These are phyloP conservation scores for Cryptosporidium muris DNA, from an alignment of 169 alveolate genomes.

Conservation along the genomic window DNA sequence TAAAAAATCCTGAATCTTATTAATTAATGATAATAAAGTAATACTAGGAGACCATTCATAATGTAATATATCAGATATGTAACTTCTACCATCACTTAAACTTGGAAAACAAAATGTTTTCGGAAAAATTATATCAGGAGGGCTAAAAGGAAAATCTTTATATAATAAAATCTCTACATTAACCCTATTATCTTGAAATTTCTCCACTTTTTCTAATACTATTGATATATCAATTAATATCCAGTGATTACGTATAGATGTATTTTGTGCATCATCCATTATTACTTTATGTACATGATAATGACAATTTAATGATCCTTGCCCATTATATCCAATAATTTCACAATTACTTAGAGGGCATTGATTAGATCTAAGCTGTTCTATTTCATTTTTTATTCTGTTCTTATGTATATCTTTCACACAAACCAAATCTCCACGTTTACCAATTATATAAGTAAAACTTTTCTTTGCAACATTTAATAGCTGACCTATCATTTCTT, in stretches of 20 bases:
- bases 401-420: slow-evolving; percentile 48
- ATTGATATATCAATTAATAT: slow-evolving; percentile 39
- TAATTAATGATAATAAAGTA: slow-evolving; percentile 12
- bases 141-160: slow-evolving; percentile 58
- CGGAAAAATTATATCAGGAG: slow-evolving; percentile 68
- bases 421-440: not conserved
- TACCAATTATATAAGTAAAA: not conserved
- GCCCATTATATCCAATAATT: not conserved
- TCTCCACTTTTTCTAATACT: slow-evolving; percentile 8
- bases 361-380: slow-evolving; percentile 23
- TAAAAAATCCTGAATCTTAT: not conserved
- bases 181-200: slow-evolving; percentile 7
- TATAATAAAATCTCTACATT: slow-evolving; percentile 27
- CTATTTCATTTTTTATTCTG: slow-evolving; percentile 63
- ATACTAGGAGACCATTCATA: slow-evolving; percentile 67
- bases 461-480: not conserved
- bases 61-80: slow-evolving; percentile 21
- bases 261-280: slow-evolving; percentile 21
- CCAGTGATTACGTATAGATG: slow-evolving; percentile 3
- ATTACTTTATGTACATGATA: slow-evolving; percentile 37
- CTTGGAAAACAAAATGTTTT: slow-evolving; percentile 69
- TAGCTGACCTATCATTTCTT: slow-evolving; percentile 30
- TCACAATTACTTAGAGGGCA: slow-evolving; percentile 24
- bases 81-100: slow-evolving; percentile 65
- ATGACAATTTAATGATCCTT: slow-evolving; percentile 5